These are phyloP conservation scores for Vanrija humicola DNA, from an alignment of 1,284 basidiomycete genomes.

Conservation along the genomic window DNA sequence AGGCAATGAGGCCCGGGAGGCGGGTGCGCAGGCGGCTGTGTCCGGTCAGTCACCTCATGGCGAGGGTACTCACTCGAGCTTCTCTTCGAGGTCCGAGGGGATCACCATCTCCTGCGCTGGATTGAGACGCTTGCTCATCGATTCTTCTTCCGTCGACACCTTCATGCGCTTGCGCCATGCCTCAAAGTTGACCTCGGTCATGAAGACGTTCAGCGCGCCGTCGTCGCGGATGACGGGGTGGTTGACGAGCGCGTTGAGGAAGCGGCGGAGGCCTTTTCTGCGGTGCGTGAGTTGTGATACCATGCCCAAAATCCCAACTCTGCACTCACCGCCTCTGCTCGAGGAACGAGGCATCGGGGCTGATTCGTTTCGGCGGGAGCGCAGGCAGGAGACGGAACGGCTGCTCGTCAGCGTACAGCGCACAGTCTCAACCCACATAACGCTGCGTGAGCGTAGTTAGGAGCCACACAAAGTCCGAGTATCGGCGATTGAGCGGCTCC, in stretches of 20 bases:
- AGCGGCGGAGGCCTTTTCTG: constrained; percentile 76
- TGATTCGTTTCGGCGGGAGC: constrained; percentile 83
- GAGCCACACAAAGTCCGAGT: constrained; percentile 85
- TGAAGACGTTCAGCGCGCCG: constrained; percentile 71
- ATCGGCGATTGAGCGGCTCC: constrained; percentile 52
- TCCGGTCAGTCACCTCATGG: neutral
- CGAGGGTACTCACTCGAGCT: constrained; percentile 61
- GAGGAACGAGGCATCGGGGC: constrained; percentile 79
- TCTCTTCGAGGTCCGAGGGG: constrained; percentile 84
- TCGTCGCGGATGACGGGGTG: constrained; percentile 87
- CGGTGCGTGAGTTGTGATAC: constrained; percentile 1
- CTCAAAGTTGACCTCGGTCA: constrained; percentile 76
- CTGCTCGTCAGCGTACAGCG: constrained; percentile 53
- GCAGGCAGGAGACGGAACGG: constrained; percentile 87
- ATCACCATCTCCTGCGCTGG: constrained; percentile 83
- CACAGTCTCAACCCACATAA: constrained; percentile 35
- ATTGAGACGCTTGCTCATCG: constrained; percentile 71
- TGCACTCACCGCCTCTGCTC: constrained; percentile 66
- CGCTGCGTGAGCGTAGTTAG: constrained; percentile 68
- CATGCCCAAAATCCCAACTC: constrained; percentile 33
- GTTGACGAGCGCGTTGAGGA: constrained; percentile 75
- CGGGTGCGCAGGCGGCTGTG: constrained; percentile 64
- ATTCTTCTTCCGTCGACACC: constrained; percentile 77
- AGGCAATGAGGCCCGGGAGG: constrained; percentile 68
- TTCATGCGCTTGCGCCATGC: constrained; percentile 66